Conservation (phyloP, 2,329 filamentous ascomycete species). For the Lachnellula cervina region DNA sequence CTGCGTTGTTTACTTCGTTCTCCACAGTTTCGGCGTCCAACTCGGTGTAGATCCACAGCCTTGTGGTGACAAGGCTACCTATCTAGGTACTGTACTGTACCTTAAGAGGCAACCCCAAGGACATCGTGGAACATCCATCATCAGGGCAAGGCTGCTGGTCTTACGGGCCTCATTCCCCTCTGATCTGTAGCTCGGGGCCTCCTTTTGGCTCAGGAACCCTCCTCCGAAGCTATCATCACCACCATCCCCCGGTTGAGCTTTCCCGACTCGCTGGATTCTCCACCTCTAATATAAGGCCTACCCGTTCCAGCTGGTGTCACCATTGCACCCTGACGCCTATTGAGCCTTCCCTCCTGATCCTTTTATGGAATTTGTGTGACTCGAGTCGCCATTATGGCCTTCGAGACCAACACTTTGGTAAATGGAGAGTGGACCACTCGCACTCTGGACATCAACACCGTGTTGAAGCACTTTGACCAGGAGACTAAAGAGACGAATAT, state of each 20-base stretch:
- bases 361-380: slow-evolving; percentile 7
- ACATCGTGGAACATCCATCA: not conserved
- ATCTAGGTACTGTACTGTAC: not conserved
- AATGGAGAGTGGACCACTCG: slow-evolving; percentile 34
- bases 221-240: not conserved
- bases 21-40: not conserved
- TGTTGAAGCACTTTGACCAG: slow-evolving; percentile 35
- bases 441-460: slow-evolving; percentile 37
- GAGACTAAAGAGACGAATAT: slow-evolving; percentile 31
- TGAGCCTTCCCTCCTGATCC: not conserved
- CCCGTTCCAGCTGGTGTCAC: not conserved
- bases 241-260: not conserved
- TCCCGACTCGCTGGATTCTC: no score
- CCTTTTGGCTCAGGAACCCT: not conserved
- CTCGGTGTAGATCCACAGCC: not conserved
- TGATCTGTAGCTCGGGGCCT: not conserved
- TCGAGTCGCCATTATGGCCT: slow-evolving; percentile 21
- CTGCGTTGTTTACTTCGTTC: not conserved
- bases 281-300: not conserved
- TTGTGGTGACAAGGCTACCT: not conserved
- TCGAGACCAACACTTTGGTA: slow-evolving; percentile 28
- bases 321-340: not conserved
- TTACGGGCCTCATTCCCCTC: not conserved
- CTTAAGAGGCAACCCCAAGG: not conserved
- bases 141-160: not conserved